Evolutionary conservation across 345 rosid species (phyloP).

Genomic region (Brassica incana): DNA sequence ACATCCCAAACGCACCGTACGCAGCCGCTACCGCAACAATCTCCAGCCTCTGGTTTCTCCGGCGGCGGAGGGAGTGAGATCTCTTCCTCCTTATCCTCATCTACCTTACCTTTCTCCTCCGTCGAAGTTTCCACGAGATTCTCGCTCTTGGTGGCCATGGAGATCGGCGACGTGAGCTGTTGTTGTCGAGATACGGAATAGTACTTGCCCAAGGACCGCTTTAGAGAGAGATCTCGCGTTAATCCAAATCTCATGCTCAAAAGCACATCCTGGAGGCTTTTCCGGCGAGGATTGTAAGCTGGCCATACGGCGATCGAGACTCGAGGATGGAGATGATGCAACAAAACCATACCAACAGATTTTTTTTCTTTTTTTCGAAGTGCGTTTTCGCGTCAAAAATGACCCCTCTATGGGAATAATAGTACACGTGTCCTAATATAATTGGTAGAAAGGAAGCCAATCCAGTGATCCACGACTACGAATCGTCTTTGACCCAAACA

Average conservation of each 20-base stretch:
- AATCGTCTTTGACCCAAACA: constrained; percentile 20
- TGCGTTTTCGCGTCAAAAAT: constrained; percentile 15
- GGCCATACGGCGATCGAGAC: constrained; percentile 14
- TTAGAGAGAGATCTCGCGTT: constrained; percentile 23
- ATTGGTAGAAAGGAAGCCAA: neutral
- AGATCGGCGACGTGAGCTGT: neutral
- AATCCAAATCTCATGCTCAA: constrained; percentile 33
- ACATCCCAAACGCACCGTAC: constrained; percentile 95
- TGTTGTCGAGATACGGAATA: constrained; percentile 20
- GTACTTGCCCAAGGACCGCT: constrained; percentile 16
- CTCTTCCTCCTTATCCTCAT: constrained; percentile 23
- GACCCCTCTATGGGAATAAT: neutral
- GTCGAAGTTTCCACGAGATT: neutral
- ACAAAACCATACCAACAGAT: constrained; percentile 14
- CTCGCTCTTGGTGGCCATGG: constrained; percentile 36
- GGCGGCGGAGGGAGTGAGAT: constrained; percentile 60
- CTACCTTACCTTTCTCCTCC: constrained; percentile 3
- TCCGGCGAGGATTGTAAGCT: neutral
- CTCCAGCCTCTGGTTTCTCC: constrained; percentile 92
- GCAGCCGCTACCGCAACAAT: constrained; percentile 97
- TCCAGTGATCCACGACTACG: too few relatives aligned
- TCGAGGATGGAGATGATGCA: constrained; percentile 14
- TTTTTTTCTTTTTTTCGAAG: neutral
- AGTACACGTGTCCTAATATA: neutral
- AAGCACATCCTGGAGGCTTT: constrained; percentile 15